Evolutionary conservation across 1,139 yeast species (phyloP).

Genomic region (Nakaseomyces uthaithaninus): DNA sequence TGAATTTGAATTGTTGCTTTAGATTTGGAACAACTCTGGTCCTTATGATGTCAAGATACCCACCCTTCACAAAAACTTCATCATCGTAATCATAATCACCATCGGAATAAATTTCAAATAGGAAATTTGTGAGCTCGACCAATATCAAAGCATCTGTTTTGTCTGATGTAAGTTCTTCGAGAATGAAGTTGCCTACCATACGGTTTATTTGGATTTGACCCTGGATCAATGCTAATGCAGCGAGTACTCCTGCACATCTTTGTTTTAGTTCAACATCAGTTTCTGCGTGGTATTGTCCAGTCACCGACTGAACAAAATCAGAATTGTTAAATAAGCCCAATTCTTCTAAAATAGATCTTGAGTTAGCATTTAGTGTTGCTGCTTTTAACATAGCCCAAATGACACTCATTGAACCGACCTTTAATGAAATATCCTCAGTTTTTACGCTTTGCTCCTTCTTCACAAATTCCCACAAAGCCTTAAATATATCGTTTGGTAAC

Average conservation of each 20-base stretch:
- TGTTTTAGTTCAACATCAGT: conserved; percentile 22
- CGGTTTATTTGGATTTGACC: conserved; percentile 42
- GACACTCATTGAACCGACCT: conserved; percentile 46
- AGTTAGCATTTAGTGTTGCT: conserved; percentile 13
- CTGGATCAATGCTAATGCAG: conserved; percentile 45
- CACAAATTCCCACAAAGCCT: conserved; percentile 18
- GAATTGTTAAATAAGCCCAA: conserved; percentile 21
- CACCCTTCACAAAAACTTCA: conserved; percentile 54
- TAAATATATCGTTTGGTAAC: conserved; percentile 5
- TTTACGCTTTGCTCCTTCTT: conserved; percentile 18
- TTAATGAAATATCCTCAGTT: conserved; percentile 34
- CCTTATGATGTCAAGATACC: conserved; percentile 41
- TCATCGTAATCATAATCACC: conserved; percentile 54
- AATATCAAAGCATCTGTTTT: conserved; percentile 34
- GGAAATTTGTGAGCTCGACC: conserved; percentile 52
- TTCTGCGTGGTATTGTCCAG: conserved; percentile 20
- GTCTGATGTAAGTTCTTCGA: conserved; percentile 30
- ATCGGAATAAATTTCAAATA: conserved; percentile 83
- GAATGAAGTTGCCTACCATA: conserved; percentile 41
- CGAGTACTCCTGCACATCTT: conserved; percentile 42
- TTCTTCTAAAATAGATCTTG: conserved; percentile 11
- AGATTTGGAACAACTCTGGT: conserved; percentile 40
- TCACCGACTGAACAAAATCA: conserved; percentile 19
- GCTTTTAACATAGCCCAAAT: conserved; percentile 54
- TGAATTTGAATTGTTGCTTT: conserved; percentile 43